Base-by-base conservation (phyloP, 192 early-diverging fungal genomes). In the Gonapodya prolifera region DNA sequence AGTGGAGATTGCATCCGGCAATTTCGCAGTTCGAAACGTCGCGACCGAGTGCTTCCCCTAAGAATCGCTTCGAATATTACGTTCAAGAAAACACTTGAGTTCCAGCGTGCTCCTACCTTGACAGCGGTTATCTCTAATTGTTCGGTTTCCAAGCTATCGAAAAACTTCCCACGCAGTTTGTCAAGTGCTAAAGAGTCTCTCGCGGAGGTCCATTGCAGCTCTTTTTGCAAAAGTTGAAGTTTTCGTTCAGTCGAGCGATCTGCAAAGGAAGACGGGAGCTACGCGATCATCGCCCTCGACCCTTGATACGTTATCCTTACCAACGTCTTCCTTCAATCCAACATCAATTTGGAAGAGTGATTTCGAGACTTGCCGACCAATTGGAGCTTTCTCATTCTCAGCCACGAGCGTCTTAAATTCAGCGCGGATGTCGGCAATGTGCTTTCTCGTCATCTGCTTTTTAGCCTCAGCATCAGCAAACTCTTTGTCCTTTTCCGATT, bases 151-250 rank as follows among this genome's bases (percentile, higher is more conserved):
- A 90, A 29, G 33, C 45, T 69, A 69, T 89, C 89, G 1, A 90
- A 77, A 71, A 87, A 90, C 70, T 83, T 84, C 77, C 78, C 82
- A n/a, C 84, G 83, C 34, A 90, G 80, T 79, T 90, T 90, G 35
- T 78, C 79, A 17, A 86, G 85, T 0, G 83, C 84, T 30, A 90
- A 83, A 0, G 81, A 79, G 32, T 88, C 88, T 36, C 84, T 86
- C 77, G 88, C 88, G 0, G 85, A 83, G 23, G 81, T 83, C 89
- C 89, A 90, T 69, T 83, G 83, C 70, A 89, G 78, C 75, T 90
- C 88, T 76, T 87, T 88, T 1, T 77, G 71, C 17, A 88, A 79
- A 30, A 75, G 83, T 1, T 69, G 61, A 45, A 87, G 81, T 45
- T 85, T 87, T 45, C 84, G 70, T 33, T 81, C 76, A 0, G 86